phyloP scores from a whole-genome alignment of 2,329 filamentous ascomycete genomes.

The Exutisphaerella laricina region DNA sequence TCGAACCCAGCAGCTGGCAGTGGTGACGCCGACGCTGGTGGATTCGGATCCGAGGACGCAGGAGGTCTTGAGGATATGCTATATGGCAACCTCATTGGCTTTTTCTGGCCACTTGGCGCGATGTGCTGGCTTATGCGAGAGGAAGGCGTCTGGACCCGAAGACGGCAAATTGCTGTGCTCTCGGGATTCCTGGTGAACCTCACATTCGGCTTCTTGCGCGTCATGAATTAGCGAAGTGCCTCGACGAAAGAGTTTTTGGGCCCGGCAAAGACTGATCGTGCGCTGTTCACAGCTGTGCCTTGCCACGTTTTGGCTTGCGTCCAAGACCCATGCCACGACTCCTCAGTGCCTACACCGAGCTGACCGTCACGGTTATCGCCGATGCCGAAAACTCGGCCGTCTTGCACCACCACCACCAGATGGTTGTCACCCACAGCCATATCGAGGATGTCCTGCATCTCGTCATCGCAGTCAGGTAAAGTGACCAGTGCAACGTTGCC shows the following conservation, averaged over 20 bases:
- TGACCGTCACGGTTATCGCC: slow-evolving; percentile 57
- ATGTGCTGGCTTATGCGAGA: slow-evolving; percentile 80
- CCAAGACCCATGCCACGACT: slow-evolving; percentile 26
- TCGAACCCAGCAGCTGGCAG: slow-evolving; percentile 32
- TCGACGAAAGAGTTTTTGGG: slow-evolving; percentile 22
- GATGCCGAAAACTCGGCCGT: slow-evolving; percentile 49
- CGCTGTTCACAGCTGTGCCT: slow-evolving; percentile 2
- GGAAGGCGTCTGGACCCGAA: slow-evolving; percentile 77
- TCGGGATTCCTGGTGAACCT: slow-evolving; percentile 78
- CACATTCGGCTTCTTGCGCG: slow-evolving; percentile 64
- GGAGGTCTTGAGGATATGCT: slow-evolving; percentile 77
- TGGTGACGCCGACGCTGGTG: slow-evolving; percentile 37
- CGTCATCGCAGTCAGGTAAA: slow-evolving; percentile 36
- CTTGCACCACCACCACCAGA: slow-evolving; percentile 50
- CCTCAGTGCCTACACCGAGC: slow-evolving; percentile 40
- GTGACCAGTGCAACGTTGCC: slow-evolving; percentile 30
- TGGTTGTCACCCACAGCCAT: slow-evolving; percentile 56
- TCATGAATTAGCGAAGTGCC: slow-evolving; percentile 38
- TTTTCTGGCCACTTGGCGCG: slow-evolving; percentile 89
- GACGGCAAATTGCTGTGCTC: slow-evolving; percentile 80
- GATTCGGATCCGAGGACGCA: slow-evolving; percentile 51
- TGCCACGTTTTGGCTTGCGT: slow-evolving; percentile 12
- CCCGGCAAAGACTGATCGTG: slow-evolving; percentile 20
- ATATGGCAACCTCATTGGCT: slow-evolving; percentile 82
- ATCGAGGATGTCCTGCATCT: slow-evolving; percentile 47